phyloP scores from a whole-genome alignment of 768 basidiomycete species.

The Candolleomyces eurysporus region DNA sequence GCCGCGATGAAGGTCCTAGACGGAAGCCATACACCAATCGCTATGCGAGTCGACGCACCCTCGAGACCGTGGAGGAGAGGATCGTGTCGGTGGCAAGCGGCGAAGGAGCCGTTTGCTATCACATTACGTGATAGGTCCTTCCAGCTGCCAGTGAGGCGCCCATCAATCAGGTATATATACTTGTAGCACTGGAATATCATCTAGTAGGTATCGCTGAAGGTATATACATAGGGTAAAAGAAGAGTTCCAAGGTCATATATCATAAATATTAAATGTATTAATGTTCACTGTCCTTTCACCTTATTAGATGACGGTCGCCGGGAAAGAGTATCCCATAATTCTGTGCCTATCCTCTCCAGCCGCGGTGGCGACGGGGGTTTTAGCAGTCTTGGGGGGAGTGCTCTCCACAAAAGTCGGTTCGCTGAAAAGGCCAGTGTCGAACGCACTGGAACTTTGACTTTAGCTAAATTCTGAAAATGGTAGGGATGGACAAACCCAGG shows the following conservation, averaged over 20 bases:
- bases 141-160: not conserved
- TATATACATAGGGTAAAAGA: not conserved
- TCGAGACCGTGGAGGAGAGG: slow-evolving; percentile 9
- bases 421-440: no score
- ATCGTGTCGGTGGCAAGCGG: not conserved
- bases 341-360: not conserved
- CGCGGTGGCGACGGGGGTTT: not conserved
- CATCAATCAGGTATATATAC: not conserved
- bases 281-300: not conserved
- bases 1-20: slow-evolving; percentile 24
- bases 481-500: no score
- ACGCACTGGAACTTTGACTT: no score
- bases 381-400: not conserved
- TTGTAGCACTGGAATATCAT: not conserved
- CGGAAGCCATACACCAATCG: slow-evolving; percentile 40
- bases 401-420: no score
- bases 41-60: slow-evolving; percentile 9
- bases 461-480: no score
- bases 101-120: not conserved
- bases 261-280: no score
- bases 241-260: no score
- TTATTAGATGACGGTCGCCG: not conserved
- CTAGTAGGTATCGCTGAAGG: not conserved
- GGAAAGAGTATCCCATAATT: slow-evolving; percentile 3
- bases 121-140: slow-evolving; percentile 2